Base-by-base conservation (phyloP, 352 stramenopile species). In the Phytopythium aichiense region DNA sequence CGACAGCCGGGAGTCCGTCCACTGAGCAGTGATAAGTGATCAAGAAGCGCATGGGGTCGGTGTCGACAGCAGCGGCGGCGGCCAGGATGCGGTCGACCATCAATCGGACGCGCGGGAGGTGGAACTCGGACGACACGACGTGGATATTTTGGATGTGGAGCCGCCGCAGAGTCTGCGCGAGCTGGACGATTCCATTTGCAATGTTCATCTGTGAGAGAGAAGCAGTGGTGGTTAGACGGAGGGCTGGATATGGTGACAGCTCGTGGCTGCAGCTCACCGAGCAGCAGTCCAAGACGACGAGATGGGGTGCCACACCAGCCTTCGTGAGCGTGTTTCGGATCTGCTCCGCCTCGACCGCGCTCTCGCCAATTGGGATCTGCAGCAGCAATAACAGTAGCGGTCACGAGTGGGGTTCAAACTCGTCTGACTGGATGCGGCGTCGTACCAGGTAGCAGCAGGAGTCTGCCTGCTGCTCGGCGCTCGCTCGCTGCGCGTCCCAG, bases 371-470 rank as follows among this genome's bases (percentile, higher is more conserved):
- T 38, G 30, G 56, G 12, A 68, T 13, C 25, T 67, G 25, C 30
- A 33, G 22, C 30, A 64, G 37, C 48, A 51, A 9, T 40, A 37
- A 9, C 49, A 37, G 3, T 5, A 33, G 28, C 23, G 16, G 48
- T 53, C 48, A 35, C 30, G 7, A 53, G 12, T 7, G n/a, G 12
- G 11, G 25, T 20, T 53, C 22, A n/a, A 9, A 2, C 48, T 11
- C 13, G 5, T 3, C n/a, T 30, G 22, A 35, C 23, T 16, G 13
- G 23, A 53, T 23, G 48, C 23, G 15, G 2, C 15, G 18, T 0
- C 42, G 42, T 25, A 78, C 71, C 16, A 85, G 58, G 37, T 83
- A 83, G 59, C 76, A 85, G 37, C 73, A 68, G n/a, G 58, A 66
- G 55, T 68, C 71, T 23, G 59, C 64, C 59, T 72, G 76, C 33